Base-by-base conservation (phyloP, 2,329 filamentous ascomycete species). In the Aspergillus latus region DNA sequence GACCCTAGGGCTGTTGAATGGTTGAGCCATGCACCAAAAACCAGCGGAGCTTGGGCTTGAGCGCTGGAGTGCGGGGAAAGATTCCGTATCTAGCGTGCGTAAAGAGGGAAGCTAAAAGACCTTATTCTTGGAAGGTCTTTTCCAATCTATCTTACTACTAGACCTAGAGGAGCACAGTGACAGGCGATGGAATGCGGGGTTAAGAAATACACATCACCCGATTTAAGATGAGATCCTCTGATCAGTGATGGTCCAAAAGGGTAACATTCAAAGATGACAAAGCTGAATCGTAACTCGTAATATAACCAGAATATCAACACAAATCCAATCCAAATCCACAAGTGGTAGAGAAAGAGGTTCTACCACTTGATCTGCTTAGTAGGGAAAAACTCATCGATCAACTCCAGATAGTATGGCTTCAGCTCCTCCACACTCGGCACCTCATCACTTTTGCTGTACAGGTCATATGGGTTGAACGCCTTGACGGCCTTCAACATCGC, bases 361-460 rank as follows among this genome's bases (percentile, higher is more conserved):
- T 78, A 91, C 88, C 88, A 91, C 75, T 79, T 82, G 66, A 92
- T 78, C 51, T 88, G 79, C 77, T 82, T 85, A 56, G 83, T 79
- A 30, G 85, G 86, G 70, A 89, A 89, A 74, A 83, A 90, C 73
- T 90, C 88, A 62, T 90, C 82, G 61, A 92, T 90, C 52, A 91
- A 80, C 57, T 87, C 87, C 61, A 88, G 68, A 69, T 91, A 91
- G 74, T 90, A 91, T 5, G 84, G 84, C 84, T 93, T 95, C 56
- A 96, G 78, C 66, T 89, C 84, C 68, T 91, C 88, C 0, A 87
- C 83, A 56, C 84, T 86, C 1, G 90, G 91, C 21, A 91, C 81
- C 26, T 85, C 89, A 67, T 96, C 91, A 65, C 87, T 92, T 85
- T 96, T 96, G 78, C 88, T 93, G 78, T 96, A 96, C 51, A 96